phyloP scores from a whole-genome alignment of 352 stramenopile genomes.

The Globisporangium mamillatum region DNA sequence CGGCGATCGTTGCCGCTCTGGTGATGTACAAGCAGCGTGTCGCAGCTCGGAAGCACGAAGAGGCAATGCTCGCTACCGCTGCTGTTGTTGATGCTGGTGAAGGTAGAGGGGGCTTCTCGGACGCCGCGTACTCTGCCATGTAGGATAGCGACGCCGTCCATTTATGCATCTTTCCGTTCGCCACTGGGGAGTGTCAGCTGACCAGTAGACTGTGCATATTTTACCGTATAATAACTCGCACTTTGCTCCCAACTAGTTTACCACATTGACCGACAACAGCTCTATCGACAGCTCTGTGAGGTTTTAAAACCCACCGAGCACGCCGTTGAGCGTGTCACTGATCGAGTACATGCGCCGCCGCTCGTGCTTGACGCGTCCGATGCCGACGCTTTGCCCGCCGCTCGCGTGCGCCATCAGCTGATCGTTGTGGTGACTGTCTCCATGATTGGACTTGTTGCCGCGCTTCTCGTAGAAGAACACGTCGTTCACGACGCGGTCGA shows the following conservation, averaged over 20 bases:
- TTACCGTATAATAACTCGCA: neutral
- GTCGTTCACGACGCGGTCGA: slow-evolving; percentile 79
- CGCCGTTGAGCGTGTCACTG: slow-evolving; percentile 70
- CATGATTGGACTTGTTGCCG: slow-evolving; percentile 17
- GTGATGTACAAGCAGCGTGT: neutral
- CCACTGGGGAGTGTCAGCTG: neutral
- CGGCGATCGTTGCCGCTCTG: neutral
- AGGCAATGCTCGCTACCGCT: neutral
- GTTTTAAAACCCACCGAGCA: slow-evolving; percentile 61
- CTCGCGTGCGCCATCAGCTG: slow-evolving; percentile 36
- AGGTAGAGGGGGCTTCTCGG: neutral
- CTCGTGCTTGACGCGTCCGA: slow-evolving; percentile 67
- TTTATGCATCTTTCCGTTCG: neutral
- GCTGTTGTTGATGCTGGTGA: neutral
- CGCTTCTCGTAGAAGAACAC: slow-evolving; percentile 87
- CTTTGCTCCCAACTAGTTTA: neutral
- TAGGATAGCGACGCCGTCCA: neutral
- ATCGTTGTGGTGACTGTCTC: slow-evolving; percentile 6
- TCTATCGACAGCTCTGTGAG: neutral
- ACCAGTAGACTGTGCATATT: neutral
- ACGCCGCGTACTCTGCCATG: slow-evolving; percentile 2
- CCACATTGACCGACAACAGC: neutral
- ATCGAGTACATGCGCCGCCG: slow-evolving; percentile 73
- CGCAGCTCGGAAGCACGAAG: neutral
- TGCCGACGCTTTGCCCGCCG: slow-evolving; percentile 63